These are phyloP conservation scores for Aspergillus quadricinctus DNA, from an alignment of 2,329 filamentous ascomycete genomes.

Conservation along the genomic window DNA sequence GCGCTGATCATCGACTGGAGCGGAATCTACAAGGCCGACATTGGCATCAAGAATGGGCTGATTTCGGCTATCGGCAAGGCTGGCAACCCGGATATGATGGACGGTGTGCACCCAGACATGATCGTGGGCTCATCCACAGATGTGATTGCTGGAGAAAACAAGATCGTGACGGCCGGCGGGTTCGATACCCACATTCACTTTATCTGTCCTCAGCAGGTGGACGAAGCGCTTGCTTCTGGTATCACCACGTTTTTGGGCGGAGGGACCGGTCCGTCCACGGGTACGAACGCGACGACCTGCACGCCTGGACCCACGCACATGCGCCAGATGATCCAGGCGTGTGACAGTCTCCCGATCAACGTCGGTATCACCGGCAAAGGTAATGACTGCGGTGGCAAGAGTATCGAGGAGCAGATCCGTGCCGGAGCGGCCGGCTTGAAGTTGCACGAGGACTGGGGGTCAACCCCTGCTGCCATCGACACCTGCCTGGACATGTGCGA, in stretches of 20 bases:
- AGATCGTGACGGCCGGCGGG: conserved; percentile 86
- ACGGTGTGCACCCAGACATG: conserved; percentile 73
- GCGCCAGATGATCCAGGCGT: conserved; percentile 83
- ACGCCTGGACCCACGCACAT: conserved; percentile 82
- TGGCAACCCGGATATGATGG: conserved; percentile 96
- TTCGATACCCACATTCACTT: conserved; percentile 90
- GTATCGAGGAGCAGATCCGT: conserved; percentile 71
- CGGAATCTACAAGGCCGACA: conserved; percentile 95
- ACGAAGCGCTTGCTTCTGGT: conserved; percentile 78
- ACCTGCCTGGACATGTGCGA: conserved; percentile 81
- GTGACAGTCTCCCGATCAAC: conserved; percentile 77
- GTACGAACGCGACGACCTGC: conserved; percentile 87
- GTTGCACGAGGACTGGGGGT: conserved; percentile 94
- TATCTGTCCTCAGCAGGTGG: conserved; percentile 87
- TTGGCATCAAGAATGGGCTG: conserved; percentile 81
- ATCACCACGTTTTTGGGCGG: conserved; percentile 89
- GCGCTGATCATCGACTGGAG: conserved; percentile 86
- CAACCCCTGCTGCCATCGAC: conserved; percentile 86
- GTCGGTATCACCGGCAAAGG: conserved; percentile 90
- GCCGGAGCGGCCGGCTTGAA: conserved; percentile 90
- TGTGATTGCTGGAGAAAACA: conserved; percentile 83
- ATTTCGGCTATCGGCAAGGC: conserved; percentile 92
- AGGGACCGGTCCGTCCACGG: conserved; percentile 87
- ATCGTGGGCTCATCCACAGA: conserved; percentile 85
- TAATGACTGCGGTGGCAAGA: conserved; percentile 69